Percentiles rank a stretch among this genome's conserved stretches.
These are phyloP conservation scores for Ganoderma lingzhi DNA, from an alignment of 1,284 basidiomycete genomes.

Conservation along the genomic window DNA sequence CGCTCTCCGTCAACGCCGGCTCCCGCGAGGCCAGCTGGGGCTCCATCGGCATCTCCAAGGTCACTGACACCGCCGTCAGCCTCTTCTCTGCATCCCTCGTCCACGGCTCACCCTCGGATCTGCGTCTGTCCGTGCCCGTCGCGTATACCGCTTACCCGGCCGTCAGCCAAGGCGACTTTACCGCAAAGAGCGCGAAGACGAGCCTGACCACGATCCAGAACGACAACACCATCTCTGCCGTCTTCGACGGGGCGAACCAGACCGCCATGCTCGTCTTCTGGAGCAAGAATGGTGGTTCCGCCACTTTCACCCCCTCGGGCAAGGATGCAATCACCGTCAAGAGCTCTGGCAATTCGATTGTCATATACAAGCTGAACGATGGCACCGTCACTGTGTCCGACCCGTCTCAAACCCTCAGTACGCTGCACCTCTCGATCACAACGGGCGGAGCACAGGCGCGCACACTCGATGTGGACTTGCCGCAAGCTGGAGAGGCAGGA, in stretches of 20 bases:
- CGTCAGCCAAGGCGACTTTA: conserved; percentile 45
- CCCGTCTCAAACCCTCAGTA: conserved; percentile 54
- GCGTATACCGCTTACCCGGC: conserved; percentile 67
- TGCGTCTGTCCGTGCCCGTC: conserved; percentile 40
- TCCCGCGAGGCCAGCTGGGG: conserved; percentile 66
- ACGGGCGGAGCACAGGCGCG: conserved; percentile 42
- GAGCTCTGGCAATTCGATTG: conserved; percentile 48
- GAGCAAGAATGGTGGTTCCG: conserved; percentile 40
- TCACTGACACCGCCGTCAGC: conserved; percentile 58
- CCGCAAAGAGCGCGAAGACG: conserved; percentile 30
- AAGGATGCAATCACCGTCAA: conserved; percentile 44
- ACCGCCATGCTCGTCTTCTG: conserved; percentile 47
- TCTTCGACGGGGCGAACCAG: conserved; percentile 42
- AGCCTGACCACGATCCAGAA: conserved; percentile 49
- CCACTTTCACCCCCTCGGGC: conserved; percentile 27
- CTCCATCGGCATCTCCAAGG: conserved; percentile 66
- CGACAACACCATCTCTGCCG: conserved; percentile 44
- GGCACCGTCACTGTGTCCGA: conserved; percentile 63
- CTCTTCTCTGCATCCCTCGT: conserved; percentile 70
- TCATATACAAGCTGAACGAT: conserved; percentile 53
- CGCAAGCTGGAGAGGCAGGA: conserved; percentile 47
- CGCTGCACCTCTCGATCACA: conserved; percentile 42
- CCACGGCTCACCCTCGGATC: conserved; percentile 44
- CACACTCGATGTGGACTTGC: conserved; percentile 40
- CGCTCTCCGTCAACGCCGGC: conserved; percentile 57